Conservation (phyloP, 2,329 filamentous ascomycete genomes). For the Epichloe sylvatica region DNA sequence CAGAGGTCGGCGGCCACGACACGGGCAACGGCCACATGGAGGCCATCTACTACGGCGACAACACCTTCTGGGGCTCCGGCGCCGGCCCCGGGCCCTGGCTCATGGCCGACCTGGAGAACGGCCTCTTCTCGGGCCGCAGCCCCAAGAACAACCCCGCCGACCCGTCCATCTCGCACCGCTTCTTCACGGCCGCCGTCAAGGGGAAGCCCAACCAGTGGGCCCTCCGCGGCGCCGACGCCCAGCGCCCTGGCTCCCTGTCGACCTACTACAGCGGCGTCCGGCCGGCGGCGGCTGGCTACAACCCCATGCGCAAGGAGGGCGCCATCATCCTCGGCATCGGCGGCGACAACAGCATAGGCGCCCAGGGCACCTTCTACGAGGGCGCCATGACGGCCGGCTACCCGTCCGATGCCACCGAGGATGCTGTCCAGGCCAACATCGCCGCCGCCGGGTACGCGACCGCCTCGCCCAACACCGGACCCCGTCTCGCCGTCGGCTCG, state of each 20-base stretch:
- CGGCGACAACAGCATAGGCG: conserved; percentile 48
- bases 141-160: conserved; percentile 34
- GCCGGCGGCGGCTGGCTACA: conserved; percentile 30
- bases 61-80: conserved; percentile 41
- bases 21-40: conserved; percentile 55
- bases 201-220: conserved; percentile 41
- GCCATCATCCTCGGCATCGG: conserved; percentile 56
- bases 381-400: conserved; percentile 51
- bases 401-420: conserved; percentile 44
- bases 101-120: conserved; percentile 57
- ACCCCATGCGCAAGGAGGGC: conserved; percentile 51
- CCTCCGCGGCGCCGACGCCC: conserved; percentile 42
- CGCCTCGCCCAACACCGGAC: conserved; percentile 32
- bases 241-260: conserved; percentile 33
- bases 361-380: conserved; percentile 51
- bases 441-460: conserved; percentile 17
- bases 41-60: conserved; percentile 48
- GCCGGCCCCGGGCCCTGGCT: conserved; percentile 49
- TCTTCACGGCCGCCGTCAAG: conserved; percentile 44
- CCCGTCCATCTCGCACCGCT: conserved; percentile 39
- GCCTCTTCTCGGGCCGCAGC: conserved; percentile 43
- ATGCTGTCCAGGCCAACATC: conserved; percentile 44
- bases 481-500: conserved; percentile 31
- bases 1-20: conserved; percentile 36
- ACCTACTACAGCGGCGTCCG: conserved; percentile 46